Percentiles rank a stretch among this genome's conserved stretches.
Conservation (phyloP, 1,284 basidiomycete species). For the Fomitopsis pinicola region DNA sequence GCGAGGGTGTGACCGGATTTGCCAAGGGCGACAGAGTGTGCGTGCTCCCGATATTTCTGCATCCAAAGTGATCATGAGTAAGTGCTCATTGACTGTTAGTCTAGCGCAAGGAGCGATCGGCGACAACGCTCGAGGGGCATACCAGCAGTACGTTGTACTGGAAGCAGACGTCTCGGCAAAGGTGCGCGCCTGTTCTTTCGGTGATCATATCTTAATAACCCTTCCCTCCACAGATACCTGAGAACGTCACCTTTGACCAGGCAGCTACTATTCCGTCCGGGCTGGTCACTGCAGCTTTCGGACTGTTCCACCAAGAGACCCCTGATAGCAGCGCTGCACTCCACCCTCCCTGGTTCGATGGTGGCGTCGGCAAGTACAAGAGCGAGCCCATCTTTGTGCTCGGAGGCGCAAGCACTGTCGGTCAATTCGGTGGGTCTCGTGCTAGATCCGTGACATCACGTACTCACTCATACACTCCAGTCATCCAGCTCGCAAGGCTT, state of each 20-base stretch:
- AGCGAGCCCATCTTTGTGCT: conserved; percentile 28
- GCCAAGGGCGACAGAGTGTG: conserved; percentile 14
- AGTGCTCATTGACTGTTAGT: not conserved
- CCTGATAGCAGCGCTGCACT: conserved; percentile 7
- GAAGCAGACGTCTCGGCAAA: conserved; percentile 2
- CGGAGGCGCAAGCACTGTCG: conserved; percentile 33
- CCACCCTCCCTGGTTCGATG: conserved; percentile 18
- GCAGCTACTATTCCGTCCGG: conserved; percentile 16
- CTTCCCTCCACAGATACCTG: conserved; percentile 11
- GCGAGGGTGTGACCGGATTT: conserved; percentile 11
- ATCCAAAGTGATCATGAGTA: too few species aligned
- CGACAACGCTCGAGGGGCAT: not conserved
- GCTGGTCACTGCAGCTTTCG: conserved; percentile 15
- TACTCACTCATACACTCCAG: not conserved
- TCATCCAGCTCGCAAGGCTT: conserved; percentile 31
- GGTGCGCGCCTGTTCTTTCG: not conserved
- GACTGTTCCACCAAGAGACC: conserved; percentile 9
- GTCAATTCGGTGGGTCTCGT: conserved; percentile 20
- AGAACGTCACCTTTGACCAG: conserved; percentile 16
- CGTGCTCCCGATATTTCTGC: too few species aligned
- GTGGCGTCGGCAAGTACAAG: conserved; percentile 25
- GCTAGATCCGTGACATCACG: too few species aligned
- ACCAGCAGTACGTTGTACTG: not conserved
- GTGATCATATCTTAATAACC: too few species aligned
- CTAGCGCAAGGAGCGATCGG: not conserved